Percentiles rank a stretch among this genome's conserved stretches.
Conservation (phyloP, 306 rosid species). For the Vigna radiata region DNA sequence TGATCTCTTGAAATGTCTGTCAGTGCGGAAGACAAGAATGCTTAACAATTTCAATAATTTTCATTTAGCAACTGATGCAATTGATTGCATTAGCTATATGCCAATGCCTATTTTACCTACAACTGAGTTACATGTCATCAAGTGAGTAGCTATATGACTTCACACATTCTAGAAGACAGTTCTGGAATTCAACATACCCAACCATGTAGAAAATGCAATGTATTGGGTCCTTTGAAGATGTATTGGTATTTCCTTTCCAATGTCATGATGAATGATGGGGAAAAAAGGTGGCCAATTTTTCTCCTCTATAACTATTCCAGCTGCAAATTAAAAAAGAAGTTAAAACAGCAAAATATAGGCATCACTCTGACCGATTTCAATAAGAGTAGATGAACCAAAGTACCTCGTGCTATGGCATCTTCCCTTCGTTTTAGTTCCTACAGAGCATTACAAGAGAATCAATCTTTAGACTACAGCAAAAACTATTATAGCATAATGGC, state of each 20-base stretch:
- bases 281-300: constrained; percentile 96
- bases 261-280: constrained; percentile 94
- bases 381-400: constrained; percentile 44
- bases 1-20: constrained; percentile 22
- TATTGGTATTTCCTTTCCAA: constrained; percentile 86
- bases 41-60: constrained; percentile 31
- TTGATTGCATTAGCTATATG: constrained; percentile 1
- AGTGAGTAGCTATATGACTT: constrained; percentile 34
- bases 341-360: constrained; percentile 19
- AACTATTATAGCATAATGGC: constrained; percentile 35
- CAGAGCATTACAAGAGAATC: constrained; percentile 44
- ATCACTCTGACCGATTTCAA: constrained; percentile 12
- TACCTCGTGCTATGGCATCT: constrained; percentile 84
- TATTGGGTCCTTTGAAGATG: constrained; percentile 90
- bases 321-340: constrained; percentile 54
- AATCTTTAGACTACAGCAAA: constrained; percentile 33
- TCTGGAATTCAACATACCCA: constrained; percentile 69
- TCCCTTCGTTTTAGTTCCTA: constrained; percentile 87
- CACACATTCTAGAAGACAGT: constrained; percentile 29
- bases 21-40: neutral
- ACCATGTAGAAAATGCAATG: constrained; percentile 85
- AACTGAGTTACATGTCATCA: constrained; percentile 29
- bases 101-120: constrained; percentile 3
- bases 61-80: neutral
- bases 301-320: constrained; percentile 82